These are phyloP conservation scores for Phialemonium atrogriseum DNA, from an alignment of 2,329 filamentous ascomycete species.

Conservation along the genomic window DNA sequence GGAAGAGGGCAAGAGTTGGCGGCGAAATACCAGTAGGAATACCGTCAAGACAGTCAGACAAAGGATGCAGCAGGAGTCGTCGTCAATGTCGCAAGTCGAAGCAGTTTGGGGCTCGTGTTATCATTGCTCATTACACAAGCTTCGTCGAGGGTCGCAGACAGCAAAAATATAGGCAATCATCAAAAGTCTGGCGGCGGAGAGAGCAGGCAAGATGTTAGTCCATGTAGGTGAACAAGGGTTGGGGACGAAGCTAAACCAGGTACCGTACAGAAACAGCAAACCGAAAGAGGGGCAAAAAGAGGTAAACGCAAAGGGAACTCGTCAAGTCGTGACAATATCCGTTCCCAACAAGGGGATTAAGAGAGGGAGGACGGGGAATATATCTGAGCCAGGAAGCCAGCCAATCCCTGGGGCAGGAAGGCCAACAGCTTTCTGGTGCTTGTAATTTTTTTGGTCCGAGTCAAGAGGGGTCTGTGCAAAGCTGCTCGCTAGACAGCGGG, in stretches of 20 bases:
- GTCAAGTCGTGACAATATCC: constrained; percentile 4
- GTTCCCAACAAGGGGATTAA: constrained; percentile 5
- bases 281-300: constrained; percentile 4
- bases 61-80: no score
- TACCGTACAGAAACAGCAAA: constrained; percentile 8
- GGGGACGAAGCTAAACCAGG: constrained; percentile 3
- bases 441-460: no score
- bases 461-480: no score
- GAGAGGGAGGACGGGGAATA: no score
- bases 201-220: no score
- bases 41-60: no score
- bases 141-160: constrained; percentile 9
- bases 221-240: constrained; percentile 3
- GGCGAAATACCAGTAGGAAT: no score
- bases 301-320: constrained; percentile 6
- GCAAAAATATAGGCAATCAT: constrained; percentile 7
- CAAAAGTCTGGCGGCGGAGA: neutral
- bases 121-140: constrained; percentile 11
- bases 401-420: no score
- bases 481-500: no score
- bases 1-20: no score
- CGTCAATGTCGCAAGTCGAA: constrained; percentile 7
- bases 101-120: constrained; percentile 1
- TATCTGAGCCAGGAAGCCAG: constrained; percentile 5
- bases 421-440: no score